Conservation (phyloP, 2,329 filamentous ascomycete genomes). For the Tolypocladium sp. region DNA sequence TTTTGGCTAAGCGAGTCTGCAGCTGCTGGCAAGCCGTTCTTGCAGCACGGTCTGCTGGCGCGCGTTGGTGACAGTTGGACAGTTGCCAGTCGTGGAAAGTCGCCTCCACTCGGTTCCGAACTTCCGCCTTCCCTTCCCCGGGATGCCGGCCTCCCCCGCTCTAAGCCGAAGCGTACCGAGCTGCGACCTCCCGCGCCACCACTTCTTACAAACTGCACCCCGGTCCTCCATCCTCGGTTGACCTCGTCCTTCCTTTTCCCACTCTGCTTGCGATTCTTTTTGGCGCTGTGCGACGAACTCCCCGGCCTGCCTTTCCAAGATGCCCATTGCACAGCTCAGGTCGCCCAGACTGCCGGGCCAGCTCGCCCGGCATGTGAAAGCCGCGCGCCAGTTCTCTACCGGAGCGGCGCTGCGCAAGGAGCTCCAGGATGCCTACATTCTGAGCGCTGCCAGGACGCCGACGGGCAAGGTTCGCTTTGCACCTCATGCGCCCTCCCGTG, state of each 20-base stretch:
- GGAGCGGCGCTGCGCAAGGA: constrained; percentile 45
- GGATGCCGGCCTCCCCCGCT: constrained; percentile 13
- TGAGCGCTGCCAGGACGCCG: constrained; percentile 83
- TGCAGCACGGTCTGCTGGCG: background rate
- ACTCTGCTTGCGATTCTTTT: background rate
- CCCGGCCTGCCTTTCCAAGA: constrained; percentile 8
- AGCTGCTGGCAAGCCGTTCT: background rate
- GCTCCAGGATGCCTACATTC: constrained; percentile 85
- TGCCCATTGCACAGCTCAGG: constrained; percentile 23
- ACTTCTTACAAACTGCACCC: background rate
- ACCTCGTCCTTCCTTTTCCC: background rate
- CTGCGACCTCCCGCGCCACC: constrained; percentile 5
- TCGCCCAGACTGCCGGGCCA: constrained; percentile 23
- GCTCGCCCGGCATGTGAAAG: constrained; percentile 28
- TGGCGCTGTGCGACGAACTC: background rate
- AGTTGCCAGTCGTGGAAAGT: background rate
- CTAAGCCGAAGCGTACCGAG: constrained; percentile 30
- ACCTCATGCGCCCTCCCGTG: background rate
- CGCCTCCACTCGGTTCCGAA: background rate
- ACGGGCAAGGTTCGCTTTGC: constrained; percentile 62
- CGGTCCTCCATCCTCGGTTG: background rate
- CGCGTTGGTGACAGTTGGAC: no score
- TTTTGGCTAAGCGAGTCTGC: background rate
- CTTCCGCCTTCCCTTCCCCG: background rate
- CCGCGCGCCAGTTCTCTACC: constrained; percentile 38